These are phyloP conservation scores for Oryza rufipogon DNA, from an alignment of 176 grass and related monocot species.

Conservation along the genomic window DNA sequence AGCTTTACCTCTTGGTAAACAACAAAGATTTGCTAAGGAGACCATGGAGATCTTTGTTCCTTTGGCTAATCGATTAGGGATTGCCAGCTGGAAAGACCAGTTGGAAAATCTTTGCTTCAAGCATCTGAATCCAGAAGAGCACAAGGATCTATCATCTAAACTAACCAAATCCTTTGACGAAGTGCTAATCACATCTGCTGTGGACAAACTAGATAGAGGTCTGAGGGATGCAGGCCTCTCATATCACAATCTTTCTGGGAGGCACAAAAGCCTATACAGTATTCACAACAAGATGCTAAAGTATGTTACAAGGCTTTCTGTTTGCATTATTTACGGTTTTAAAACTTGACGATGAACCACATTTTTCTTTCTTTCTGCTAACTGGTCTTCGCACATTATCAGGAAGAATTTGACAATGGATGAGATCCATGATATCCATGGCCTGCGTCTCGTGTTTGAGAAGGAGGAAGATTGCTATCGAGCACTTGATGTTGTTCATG, in stretches of 20 bases:
- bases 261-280: conserved; percentile 63
- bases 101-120: conserved; percentile 70
- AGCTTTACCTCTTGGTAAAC: conserved; percentile 51
- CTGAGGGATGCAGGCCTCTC: conserved; percentile 54
- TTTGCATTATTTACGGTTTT: conserved; percentile 10
- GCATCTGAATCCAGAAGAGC: conserved; percentile 54
- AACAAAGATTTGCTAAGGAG: conserved; percentile 64
- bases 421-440: conserved; percentile 68
- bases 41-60: conserved; percentile 75
- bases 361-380: conserved; percentile 16
- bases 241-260: conserved; percentile 71
- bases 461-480: conserved; percentile 55
- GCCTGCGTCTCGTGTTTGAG: conserved; percentile 57
- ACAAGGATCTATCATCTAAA: conserved; percentile 62
- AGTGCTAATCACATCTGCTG: conserved; percentile 53
- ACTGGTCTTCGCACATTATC: conserved; percentile 24
- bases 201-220: conserved; percentile 55
- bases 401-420: conserved; percentile 81
- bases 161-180: conserved; percentile 68
- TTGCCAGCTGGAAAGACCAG: conserved; percentile 67
- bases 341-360: neutral
- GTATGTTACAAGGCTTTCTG: conserved; percentile 38
- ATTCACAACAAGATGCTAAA: conserved; percentile 71
- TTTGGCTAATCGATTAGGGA: conserved; percentile 68
- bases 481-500: conserved; percentile 56